A percentile compares a stretch with the other conserved stretches of the same genome.
These are phyloP conservation scores for Zangia roseola DNA, from an alignment of 768 basidiomycete genomes.

Conservation along the genomic window DNA sequence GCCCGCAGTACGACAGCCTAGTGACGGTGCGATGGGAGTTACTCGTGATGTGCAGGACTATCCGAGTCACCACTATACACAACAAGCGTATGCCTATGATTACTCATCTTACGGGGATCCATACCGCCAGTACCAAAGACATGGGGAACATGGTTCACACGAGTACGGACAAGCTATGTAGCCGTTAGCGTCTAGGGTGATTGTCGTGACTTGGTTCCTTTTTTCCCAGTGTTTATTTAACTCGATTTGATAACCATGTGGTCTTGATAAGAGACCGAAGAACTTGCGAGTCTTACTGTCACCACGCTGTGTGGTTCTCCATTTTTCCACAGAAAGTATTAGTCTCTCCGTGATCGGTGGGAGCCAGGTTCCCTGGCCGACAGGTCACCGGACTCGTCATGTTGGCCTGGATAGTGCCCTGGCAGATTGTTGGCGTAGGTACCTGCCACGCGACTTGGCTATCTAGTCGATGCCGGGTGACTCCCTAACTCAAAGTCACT, in stretches of 20 bases:
- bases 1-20: slow-evolving; percentile 33
- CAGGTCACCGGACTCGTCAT: not conserved
- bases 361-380: not conserved
- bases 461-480: no score
- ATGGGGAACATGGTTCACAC: slow-evolving; percentile 26
- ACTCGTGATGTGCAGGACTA: slow-evolving; percentile 42
- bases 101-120: slow-evolving; percentile 28
- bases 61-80: slow-evolving; percentile 30
- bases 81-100: slow-evolving; percentile 27
- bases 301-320: not conserved
- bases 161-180: slow-evolving; percentile 36
- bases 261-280: not conserved
- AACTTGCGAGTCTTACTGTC: not conserved
- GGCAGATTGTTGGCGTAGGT: no score
- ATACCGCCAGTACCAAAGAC: slow-evolving; percentile 30
- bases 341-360: not conserved
- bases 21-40: slow-evolving; percentile 31
- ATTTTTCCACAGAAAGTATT: not conserved
- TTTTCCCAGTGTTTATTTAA: slow-evolving; percentile 27
- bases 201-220: slow-evolving; percentile 15
- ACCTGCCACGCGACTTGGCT: no score
- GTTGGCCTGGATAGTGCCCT: not conserved
- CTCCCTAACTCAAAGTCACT: no score
- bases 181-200: slow-evolving; percentile 12
- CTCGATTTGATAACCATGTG: slow-evolving; percentile 20